A percentile compares a stretch with the other conserved stretches of the same genome.
Evolutionary conservation across 2,329 filamentous ascomycete genomes (phyloP).

Genomic region (Talaromyces amestolkiae): DNA sequence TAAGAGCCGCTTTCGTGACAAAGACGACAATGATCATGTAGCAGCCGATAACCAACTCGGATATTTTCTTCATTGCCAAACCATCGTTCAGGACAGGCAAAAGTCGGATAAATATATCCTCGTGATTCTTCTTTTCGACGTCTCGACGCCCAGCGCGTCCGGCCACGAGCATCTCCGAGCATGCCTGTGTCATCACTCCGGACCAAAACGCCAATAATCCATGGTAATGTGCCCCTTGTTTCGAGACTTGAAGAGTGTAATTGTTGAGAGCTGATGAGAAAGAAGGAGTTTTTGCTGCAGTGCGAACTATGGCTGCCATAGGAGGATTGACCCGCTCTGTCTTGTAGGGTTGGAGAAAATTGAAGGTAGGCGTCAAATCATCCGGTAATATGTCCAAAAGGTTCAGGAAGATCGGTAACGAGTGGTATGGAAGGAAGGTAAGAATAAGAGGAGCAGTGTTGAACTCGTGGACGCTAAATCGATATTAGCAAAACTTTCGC

Average conservation of each 20-base stretch:
- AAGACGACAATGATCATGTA: conserved; percentile 90
- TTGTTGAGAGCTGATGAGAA: conserved; percentile 76
- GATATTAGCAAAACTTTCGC: conserved; percentile 22
- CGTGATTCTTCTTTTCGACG: conserved; percentile 76
- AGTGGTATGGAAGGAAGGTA: conserved; percentile 90
- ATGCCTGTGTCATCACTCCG: conserved; percentile 78
- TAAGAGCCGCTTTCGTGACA: conserved; percentile 75
- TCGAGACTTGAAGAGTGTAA: conserved; percentile 73
- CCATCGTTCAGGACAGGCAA: conserved; percentile 72
- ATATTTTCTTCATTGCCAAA: conserved; percentile 69
- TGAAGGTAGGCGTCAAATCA: conserved; percentile 68
- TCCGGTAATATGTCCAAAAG: conserved; percentile 82
- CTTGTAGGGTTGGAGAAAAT: conserved; percentile 83
- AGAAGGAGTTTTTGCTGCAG: conserved; percentile 71
- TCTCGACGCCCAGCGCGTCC: conserved; percentile 71
- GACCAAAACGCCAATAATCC: conserved; percentile 87
- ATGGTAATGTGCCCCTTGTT: conserved; percentile 69
- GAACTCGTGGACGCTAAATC: conserved; percentile 77
- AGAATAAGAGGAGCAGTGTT: conserved; percentile 76
- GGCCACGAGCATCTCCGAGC: conserved; percentile 77
- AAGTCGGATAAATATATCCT: conserved; percentile 68
- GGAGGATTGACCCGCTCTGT: conserved; percentile 73
- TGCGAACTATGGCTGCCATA: conserved; percentile 77
- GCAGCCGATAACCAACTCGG: conserved; percentile 78
- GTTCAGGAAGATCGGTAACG: conserved; percentile 77